Percentiles rank a stretch among this genome's conserved stretches.
phyloP scores from a whole-genome alignment of 2,329 filamentous ascomycete species.

The Dryadomyces quercus-mongolicae region DNA sequence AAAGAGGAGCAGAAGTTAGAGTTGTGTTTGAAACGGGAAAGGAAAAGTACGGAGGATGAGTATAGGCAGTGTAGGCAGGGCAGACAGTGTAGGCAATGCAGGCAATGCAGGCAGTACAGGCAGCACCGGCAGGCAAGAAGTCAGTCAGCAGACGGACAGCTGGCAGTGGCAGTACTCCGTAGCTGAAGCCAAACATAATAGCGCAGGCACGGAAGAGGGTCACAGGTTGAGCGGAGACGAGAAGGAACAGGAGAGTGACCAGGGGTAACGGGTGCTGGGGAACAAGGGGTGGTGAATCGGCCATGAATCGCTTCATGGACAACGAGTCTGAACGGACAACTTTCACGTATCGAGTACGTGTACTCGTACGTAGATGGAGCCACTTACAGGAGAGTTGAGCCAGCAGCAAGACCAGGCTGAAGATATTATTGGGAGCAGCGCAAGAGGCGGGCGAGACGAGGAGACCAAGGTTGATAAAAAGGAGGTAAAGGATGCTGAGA shows the following conservation, averaged over 20 bases:
- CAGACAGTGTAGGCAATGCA: too few relatives aligned
- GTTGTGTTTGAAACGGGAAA: neutral
- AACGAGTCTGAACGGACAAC: too few relatives aligned
- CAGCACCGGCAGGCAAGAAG: too few relatives aligned
- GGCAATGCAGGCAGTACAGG: too few relatives aligned
- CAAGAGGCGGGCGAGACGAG: neutral
- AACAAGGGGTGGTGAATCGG: neutral
- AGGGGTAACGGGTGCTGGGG: neutral
- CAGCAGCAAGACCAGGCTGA: neutral
- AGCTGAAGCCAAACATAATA: neutral
- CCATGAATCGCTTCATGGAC: neutral
- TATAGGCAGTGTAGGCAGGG: neutral
- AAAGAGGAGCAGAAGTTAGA: neutral
- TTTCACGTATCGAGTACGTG: too few relatives aligned
- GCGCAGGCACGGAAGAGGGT: neutral
- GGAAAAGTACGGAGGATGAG: neutral
- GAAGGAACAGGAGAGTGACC: neutral
- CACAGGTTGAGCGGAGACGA: neutral
- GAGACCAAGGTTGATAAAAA: neutral
- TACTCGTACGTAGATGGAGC: neutral
- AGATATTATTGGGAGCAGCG: neutral
- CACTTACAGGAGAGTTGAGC: neutral
- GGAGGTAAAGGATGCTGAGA: neutral
- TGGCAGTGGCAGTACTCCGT: neutral
- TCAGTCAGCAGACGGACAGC: neutral